These are phyloP conservation scores for Solanum chiquidenum DNA, from an alignment of 257 asterid genomes.

Conservation along the genomic window DNA sequence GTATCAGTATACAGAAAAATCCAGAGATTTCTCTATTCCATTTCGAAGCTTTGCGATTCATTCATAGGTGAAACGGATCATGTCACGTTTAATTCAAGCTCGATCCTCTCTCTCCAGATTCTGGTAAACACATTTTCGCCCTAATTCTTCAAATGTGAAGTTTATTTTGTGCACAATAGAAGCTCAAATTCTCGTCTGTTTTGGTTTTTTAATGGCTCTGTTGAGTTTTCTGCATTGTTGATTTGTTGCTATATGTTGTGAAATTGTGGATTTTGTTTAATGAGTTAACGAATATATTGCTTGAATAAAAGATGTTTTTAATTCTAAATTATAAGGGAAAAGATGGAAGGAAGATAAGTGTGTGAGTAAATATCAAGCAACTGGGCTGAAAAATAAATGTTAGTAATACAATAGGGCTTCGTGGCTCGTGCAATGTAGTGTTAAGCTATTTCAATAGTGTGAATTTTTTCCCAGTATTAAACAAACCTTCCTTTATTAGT, in stretches of 20 bases:
- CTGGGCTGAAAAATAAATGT: background rate
- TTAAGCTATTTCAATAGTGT: background rate
- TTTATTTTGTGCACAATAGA: background rate
- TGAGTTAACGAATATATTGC: background rate
- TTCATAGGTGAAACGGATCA: background rate
- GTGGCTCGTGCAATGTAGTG: background rate
- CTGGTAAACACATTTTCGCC: conserved; percentile 28
- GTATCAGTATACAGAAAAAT: background rate
- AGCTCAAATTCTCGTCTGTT: background rate
- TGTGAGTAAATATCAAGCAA: background rate
- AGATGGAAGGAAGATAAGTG: background rate
- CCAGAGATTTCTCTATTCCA: background rate
- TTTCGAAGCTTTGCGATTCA: background rate
- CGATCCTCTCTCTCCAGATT: conserved; percentile 33
- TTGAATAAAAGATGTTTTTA: background rate
- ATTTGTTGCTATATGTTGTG: background rate
- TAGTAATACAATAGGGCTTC: background rate
- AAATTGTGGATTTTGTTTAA: background rate
- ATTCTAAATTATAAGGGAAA: background rate
- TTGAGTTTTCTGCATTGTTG: background rate
- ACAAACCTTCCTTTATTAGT: background rate
- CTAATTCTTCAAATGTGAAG: background rate
- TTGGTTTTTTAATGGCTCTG: background rate
- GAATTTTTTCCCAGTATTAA: background rate
- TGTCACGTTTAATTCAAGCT: conserved; percentile 65